A percentile compares a stretch with the other conserved stretches of the same genome.
These are phyloP conservation scores for Aaosphaeria pasadenensis DNA, from an alignment of 2,329 filamentous ascomycete species.

Conservation along the genomic window DNA sequence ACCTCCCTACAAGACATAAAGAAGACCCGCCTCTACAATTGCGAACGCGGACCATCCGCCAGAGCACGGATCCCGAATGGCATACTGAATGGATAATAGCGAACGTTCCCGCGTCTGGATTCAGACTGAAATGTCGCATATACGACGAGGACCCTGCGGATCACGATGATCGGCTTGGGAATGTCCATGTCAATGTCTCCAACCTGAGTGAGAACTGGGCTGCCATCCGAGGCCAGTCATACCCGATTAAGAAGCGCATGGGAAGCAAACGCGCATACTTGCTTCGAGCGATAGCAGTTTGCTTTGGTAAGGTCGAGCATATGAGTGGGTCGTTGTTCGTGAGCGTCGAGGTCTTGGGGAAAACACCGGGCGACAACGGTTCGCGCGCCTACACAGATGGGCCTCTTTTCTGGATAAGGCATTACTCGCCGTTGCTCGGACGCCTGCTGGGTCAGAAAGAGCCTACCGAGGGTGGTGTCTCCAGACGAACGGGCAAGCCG, in stretches of 20 bases:
- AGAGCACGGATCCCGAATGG: slow-evolving; percentile 74
- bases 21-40: slow-evolving; percentile 75
- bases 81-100: slow-evolving; percentile 83
- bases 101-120: slow-evolving; percentile 77
- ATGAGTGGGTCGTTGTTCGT: slow-evolving; percentile 70
- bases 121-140: slow-evolving; percentile 78
- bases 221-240: slow-evolving; percentile 63
- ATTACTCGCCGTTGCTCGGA: slow-evolving; percentile 87
- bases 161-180: slow-evolving; percentile 83
- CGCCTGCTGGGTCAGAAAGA: slow-evolving; percentile 68
- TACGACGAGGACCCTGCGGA: slow-evolving; percentile 90
- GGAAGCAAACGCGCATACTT: slow-evolving; percentile 85
- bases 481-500: slow-evolving; percentile 39
- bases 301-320: slow-evolving; percentile 59
- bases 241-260: slow-evolving; percentile 75
- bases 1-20: slow-evolving; percentile 73
- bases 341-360: slow-evolving; percentile 75
- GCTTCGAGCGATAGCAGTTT: slow-evolving; percentile 64
- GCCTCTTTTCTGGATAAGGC: slow-evolving; percentile 73
- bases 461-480: slow-evolving; percentile 37
- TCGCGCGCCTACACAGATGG: slow-evolving; percentile 76
- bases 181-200: slow-evolving; percentile 68
- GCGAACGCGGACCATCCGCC: slow-evolving; percentile 73
- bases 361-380: slow-evolving; percentile 63
- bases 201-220: slow-evolving; percentile 63